Evolutionary conservation across 306 rosid genomes (phyloP).

Genomic region (Vicia sativa): DNA sequence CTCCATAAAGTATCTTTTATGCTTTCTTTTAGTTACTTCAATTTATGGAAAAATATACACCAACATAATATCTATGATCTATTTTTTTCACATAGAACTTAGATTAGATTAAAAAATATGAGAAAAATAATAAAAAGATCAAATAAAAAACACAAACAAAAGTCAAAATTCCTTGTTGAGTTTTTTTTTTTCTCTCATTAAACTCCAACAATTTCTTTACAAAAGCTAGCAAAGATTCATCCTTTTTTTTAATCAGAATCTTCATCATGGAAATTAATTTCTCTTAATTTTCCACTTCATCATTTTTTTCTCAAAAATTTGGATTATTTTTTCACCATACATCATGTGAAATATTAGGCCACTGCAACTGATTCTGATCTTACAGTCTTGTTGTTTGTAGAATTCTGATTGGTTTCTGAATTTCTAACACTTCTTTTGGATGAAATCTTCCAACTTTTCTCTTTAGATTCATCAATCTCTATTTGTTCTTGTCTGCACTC

Average conservation of each 20-base stretch:
- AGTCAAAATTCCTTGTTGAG: constrained; percentile 47
- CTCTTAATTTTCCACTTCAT: constrained; percentile 19
- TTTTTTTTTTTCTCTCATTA: constrained; percentile 18
- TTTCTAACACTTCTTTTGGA: constrained; percentile 55
- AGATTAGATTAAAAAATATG: background rate
- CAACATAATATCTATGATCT: constrained; percentile 14
- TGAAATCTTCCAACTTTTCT: constrained; percentile 64
- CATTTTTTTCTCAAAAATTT: constrained; percentile 29
- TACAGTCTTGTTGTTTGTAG: constrained; percentile 53
- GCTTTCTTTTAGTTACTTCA: constrained; percentile 28
- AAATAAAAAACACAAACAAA: constrained; percentile 5
- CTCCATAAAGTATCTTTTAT: constrained; percentile 23
- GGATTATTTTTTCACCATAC: constrained; percentile 20
- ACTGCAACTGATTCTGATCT: constrained; percentile 77
- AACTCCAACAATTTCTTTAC: constrained; percentile 39
- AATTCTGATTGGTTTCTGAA: constrained; percentile 57
- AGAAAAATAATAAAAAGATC: background rate
- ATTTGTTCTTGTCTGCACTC: constrained; percentile 92
- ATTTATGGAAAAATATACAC: constrained; percentile 1
- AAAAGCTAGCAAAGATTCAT: constrained; percentile 48
- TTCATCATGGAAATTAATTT: constrained; percentile 33
- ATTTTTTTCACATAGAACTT: background rate
- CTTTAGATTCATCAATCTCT: constrained; percentile 73
- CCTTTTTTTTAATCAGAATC: constrained; percentile 44
- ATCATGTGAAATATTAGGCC: constrained; percentile 58